phyloP scores from a whole-genome alignment of 306 rosid species.

The Vigna angularis region DNA sequence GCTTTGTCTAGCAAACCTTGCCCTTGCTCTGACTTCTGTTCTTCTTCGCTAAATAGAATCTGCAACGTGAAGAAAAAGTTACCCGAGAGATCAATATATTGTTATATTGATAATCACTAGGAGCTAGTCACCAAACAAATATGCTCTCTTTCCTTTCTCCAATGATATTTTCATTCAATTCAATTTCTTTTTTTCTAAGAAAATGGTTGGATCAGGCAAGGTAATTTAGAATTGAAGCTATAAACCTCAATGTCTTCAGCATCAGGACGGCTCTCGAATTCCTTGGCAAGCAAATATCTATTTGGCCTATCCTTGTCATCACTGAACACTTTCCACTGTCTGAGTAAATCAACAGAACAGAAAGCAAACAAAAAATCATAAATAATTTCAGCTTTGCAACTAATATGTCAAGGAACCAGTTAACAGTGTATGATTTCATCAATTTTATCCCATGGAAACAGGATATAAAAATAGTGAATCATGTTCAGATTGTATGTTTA shows the following conservation, averaged over 20 bases:
- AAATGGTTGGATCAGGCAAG: constrained; percentile 27
- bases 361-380: constrained; percentile 35
- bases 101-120: background rate
- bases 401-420: background rate
- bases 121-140: constrained; percentile 2
- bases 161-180: constrained; percentile 17
- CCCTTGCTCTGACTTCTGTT: constrained; percentile 66
- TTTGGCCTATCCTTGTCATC: constrained; percentile 91
- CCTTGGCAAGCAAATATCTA: constrained; percentile 90
- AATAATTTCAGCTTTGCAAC: constrained; percentile 13
- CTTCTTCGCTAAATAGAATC: constrained; percentile 70
- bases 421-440: constrained; percentile 11
- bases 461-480: background rate
- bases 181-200: background rate
- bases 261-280: constrained; percentile 77
- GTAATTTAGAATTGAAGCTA: constrained; percentile 39
- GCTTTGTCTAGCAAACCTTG: constrained; percentile 74
- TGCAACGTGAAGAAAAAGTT: constrained; percentile 44
- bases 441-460: constrained; percentile 15
- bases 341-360: constrained; percentile 45
- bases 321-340: constrained; percentile 93
- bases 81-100: background rate
- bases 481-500: constrained; percentile 4
- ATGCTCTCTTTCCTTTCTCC: background rate
- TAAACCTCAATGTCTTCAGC: constrained; percentile 87